phyloP scores from a whole-genome alignment of 1,284 basidiomycete genomes.

The Papiliotrema terrestris region DNA sequence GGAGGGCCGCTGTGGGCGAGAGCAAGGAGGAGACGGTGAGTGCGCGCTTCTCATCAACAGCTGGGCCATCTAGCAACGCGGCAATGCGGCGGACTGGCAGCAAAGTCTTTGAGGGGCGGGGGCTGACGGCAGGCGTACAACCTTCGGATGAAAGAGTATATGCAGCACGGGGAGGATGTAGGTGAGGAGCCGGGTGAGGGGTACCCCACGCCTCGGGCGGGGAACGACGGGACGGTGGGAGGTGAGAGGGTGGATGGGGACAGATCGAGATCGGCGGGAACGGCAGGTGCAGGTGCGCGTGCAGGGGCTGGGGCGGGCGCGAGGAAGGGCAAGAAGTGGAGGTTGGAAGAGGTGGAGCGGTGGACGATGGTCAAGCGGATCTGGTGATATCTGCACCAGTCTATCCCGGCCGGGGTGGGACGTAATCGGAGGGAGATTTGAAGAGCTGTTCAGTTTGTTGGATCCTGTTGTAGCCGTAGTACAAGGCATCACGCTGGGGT shows the following conservation, averaged over 20 bases:
- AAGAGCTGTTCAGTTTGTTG: too few relatives aligned
- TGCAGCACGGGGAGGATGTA: conserved; percentile 68
- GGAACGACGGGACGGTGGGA: background rate
- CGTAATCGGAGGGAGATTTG: too few relatives aligned
- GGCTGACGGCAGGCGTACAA: conserved; percentile 62
- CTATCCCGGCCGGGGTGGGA: background rate
- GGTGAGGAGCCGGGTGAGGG: conserved; percentile 44
- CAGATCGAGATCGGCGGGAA: background rate
- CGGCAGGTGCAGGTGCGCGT: conserved; percentile 49
- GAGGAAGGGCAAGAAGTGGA: conserved; percentile 60
- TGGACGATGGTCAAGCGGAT: conserved; percentile 94
- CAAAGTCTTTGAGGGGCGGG: too few relatives aligned
- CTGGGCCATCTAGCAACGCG: background rate
- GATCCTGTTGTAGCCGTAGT: too few relatives aligned
- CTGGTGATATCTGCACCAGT: conserved; percentile 56
- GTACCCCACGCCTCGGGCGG: background rate
- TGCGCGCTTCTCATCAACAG: too few relatives aligned
- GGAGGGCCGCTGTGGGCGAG: conserved; percentile 79
- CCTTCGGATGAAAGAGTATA: conserved; percentile 66
- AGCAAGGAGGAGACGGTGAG: conserved; percentile 75
- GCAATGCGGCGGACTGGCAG: background rate
- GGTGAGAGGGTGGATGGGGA: background rate
- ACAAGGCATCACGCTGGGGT: too few relatives aligned
- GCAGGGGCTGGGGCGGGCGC: conserved; percentile 40
- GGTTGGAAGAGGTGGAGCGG: conserved; percentile 78